Percentiles rank a stretch among this genome's conserved stretches.
Evolutionary conservation across 1,139 yeast genomes (phyloP).

Genomic region (Nadsonia commutata): DNA sequence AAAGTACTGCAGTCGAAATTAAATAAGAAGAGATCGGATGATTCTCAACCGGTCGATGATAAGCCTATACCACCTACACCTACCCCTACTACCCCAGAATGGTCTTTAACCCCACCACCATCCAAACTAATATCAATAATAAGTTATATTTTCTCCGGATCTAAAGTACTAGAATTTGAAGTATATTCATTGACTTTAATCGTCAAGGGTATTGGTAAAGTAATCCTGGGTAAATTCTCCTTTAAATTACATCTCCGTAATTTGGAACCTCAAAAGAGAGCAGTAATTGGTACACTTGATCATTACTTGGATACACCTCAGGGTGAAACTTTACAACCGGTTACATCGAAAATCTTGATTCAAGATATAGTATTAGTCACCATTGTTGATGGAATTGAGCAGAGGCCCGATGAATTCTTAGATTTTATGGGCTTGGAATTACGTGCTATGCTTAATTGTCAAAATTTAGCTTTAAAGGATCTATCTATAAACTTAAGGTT

Average conservation of each 20-base stretch:
- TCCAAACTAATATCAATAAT: background rate
- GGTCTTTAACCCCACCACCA: slow-evolving; percentile 5
- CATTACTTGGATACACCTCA: slow-evolving; percentile 1
- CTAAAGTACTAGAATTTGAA: slow-evolving; percentile 5
- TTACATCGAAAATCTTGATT: background rate
- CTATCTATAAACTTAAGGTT: slow-evolving; percentile 20
- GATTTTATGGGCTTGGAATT: slow-evolving; percentile 20
- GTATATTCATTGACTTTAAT: slow-evolving; percentile 4
- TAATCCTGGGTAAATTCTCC: slow-evolving; percentile 4
- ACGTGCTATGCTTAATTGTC: slow-evolving; percentile 21
- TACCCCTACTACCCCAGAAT: slow-evolving; percentile 2
- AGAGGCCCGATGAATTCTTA: slow-evolving; percentile 15
- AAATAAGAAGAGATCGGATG: background rate
- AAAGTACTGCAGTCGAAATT: slow-evolving; percentile 6
- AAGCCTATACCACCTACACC: background rate
- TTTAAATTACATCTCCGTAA: slow-evolving; percentile 4
- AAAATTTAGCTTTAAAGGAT: slow-evolving; percentile 21
- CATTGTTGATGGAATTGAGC: slow-evolving; percentile 5
- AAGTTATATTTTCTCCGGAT: slow-evolving; percentile 1
- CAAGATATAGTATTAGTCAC: background rate
- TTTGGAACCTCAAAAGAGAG: background rate
- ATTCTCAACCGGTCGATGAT: background rate
- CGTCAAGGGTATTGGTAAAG: slow-evolving; percentile 2
- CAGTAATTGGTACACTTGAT: slow-evolving; percentile 3
- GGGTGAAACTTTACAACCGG: slow-evolving; percentile 3